Evolutionary conservation across 2,329 filamentous ascomycete species (phyloP), one percentile per base, ranked within the genome.

Genomic region (Ceratocystis alfenasii): DNA sequence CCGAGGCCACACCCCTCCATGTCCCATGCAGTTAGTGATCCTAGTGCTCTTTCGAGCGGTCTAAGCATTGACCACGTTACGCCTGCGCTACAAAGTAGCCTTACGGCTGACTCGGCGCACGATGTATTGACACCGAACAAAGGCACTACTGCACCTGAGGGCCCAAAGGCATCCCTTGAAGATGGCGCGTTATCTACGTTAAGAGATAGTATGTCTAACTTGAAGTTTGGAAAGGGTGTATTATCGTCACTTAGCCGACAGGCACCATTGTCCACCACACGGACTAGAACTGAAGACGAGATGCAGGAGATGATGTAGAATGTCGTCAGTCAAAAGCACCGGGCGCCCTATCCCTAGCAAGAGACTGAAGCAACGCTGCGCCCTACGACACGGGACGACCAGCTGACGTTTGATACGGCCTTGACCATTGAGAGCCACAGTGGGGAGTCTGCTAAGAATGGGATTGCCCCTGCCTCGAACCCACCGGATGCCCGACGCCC

Each of bases 41-140:
- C 63, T 53, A 71, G 67, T 61, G 53, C 22, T 46, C 33, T 65
- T 6, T n/a, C 59, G 6, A 33, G 44, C n/a, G 55, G 55, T 7
- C 50, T 53, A 8, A 48, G n/a, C 44, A 59, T 8, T 5, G 25
- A 6, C n/a, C 50, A 41, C 17, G 28, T 25, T 20, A 36, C 60
- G 4, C 50, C 64, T 8, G 15, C 50, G 4, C 22, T 65, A 17
- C 64, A 68, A 17, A 63, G 41, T 41, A 64, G 53, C 4, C 53
- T 33, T 20, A 65, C 63, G 45, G 33, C 87, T 2, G 85, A 88
- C 72, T 82, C 80, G 1, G 79, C 81, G 0, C 78, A 86, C 66
- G 76, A 80, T 55, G 77, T 78, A 4, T 71, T 82, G 22, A 82
- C 79, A 1, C 78, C 78, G 0, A 45, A 60, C 22, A 73, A 73